Evolutionary conservation across 192 early-diverging fungal species (phyloP).

Genomic region (Radiomyces spectabilis): DNA sequence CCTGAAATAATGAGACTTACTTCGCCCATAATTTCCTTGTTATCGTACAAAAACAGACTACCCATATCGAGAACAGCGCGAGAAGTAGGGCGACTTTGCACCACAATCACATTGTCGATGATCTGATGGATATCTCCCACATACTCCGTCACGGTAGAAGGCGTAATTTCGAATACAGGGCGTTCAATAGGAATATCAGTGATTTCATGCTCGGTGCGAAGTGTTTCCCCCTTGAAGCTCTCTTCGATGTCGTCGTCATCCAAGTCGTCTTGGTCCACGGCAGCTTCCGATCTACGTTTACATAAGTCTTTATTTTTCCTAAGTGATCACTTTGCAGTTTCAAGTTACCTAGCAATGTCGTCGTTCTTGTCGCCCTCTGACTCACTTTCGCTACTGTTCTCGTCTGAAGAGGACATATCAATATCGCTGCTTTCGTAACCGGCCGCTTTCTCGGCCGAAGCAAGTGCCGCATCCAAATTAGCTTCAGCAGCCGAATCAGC

Average conservation of each 20-base stretch:
- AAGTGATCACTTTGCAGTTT: neutral
- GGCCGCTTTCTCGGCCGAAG: conserved; percentile 13
- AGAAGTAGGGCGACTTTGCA: conserved; percentile 43
- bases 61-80: conserved; percentile 67
- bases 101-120: conserved; percentile 67
- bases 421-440: conserved; percentile 41
- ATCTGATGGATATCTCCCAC: conserved; percentile 64
- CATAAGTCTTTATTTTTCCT: neutral
- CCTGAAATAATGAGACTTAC: too few species aligned
- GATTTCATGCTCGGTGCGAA: conserved; percentile 59
- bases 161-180: conserved; percentile 38
- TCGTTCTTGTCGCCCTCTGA: conserved; percentile 13
- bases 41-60: conserved; percentile 56
- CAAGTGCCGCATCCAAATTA: conserved; percentile 28
- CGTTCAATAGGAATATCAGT: conserved; percentile 36
- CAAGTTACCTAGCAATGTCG: neutral
- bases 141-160: conserved; percentile 34
- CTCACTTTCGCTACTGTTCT: conserved; percentile 1
- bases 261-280: neutral
- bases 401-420: conserved; percentile 27
- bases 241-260: conserved; percentile 28
- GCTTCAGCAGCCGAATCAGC: conserved; percentile 22
- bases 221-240: neutral
- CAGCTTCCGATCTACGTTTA: neutral
- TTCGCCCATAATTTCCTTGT: conserved; percentile 56